Evolutionary conservation across 441 rosid species (phyloP).

Genomic region (Flueggea neowawraea): DNA sequence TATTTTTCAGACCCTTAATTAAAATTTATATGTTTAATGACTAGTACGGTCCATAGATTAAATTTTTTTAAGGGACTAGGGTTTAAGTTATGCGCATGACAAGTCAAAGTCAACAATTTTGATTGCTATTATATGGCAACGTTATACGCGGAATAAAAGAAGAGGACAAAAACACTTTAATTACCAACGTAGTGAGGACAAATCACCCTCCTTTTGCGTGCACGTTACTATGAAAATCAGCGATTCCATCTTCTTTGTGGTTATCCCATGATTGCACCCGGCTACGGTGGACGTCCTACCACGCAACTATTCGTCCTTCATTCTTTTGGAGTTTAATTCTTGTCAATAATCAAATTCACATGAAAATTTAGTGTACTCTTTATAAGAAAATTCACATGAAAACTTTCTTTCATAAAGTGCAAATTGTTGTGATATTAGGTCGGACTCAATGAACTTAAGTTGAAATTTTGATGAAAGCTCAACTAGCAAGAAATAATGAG

Average conservation of each 20-base stretch:
- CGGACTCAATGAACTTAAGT: too few species aligned
- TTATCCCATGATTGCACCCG: background rate
- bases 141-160: conserved; percentile 45
- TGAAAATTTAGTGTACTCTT: too few species aligned
- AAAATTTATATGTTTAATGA: background rate
- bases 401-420: too few species aligned
- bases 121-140: conserved; percentile 15
- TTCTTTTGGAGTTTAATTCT: too few species aligned
- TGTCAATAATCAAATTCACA: too few species aligned
- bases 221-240: conserved; percentile 35
- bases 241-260: background rate
- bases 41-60: background rate
- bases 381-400: too few species aligned
- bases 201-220: conserved; percentile 68
- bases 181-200: conserved; percentile 27
- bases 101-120: conserved; percentile 53
- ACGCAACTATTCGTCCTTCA: too few species aligned
- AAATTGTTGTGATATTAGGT: too few species aligned
- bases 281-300: too few species aligned
- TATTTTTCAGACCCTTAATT: conserved; percentile 3
- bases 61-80: background rate
- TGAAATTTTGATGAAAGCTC: too few species aligned
- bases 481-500: too few species aligned
- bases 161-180: conserved; percentile 47
- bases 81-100: conserved; percentile 14